Base-by-base conservation (phyloP, 2,329 filamentous ascomycete species). In the Epichloe coenophiala region DNA sequence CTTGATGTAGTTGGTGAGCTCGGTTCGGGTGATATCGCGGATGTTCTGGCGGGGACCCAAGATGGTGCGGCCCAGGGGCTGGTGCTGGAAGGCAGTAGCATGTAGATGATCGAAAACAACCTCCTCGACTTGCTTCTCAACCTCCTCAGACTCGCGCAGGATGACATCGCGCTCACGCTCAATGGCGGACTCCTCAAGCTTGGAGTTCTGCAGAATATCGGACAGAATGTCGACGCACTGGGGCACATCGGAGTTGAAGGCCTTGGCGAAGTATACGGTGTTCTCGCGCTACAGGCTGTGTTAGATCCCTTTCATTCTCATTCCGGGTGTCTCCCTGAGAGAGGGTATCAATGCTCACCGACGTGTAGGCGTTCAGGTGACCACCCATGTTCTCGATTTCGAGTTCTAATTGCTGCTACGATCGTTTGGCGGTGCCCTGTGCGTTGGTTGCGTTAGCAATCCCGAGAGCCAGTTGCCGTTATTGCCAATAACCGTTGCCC, bases 351-450 rank as follows among this genome's bases (percentile, higher is more conserved):
- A 41, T 44, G 72, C 85, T 65, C 83, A 96, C 90, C 77, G 91
- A 97, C 64, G 93, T 98, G 78, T 98, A 98, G 69, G 93, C 93
- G 74, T 98, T 98, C 63, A 98, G 80, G 76, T 98, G 93, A 58
- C 88, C 93, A 70, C 93, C 93, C 88, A 98, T 96, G 77, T 98
- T 98, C 80, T 98, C 93, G 67, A 98, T 97, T 78, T 98, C 93
- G 58, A 98, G 84, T 77, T 98, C 93, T 68, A 98, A 79, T 76
- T 98, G 93, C 69, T 94, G 86, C 74, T 98, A 93, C 58, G 86
- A 89, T 72, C 93, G 83, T 77, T 86, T 95, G 71, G 86, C 79
- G 60, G 93, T 98, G 63, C 93, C 93, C 90, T 90, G 50, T 1
- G 2, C 1, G 3, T 19, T 9, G 3, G 17, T 17, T 7, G 2